Evolutionary conservation across 164 flowering plant species (phyloP).

Genomic region (Vitis rupestris): DNA sequence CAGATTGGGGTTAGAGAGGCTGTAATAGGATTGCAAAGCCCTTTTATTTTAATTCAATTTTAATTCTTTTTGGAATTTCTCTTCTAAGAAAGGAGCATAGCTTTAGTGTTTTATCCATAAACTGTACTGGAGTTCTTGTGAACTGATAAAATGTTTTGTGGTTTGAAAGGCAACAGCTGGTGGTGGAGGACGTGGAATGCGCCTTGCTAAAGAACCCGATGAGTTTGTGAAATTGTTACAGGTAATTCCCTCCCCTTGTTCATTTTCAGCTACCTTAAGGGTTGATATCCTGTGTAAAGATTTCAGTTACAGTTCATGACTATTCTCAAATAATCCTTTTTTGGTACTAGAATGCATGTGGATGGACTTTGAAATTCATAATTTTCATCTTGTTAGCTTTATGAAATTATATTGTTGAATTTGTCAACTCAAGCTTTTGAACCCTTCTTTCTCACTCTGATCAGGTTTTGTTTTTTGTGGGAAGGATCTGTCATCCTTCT

Average conservation of each 20-base stretch:
- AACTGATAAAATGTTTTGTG: conserved; percentile 6
- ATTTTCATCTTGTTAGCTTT: neutral
- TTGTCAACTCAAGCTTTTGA: neutral
- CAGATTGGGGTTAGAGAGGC: too few species aligned
- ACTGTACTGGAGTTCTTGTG: neutral
- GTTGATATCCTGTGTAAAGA: too few species aligned
- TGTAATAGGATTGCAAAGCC: too few species aligned
- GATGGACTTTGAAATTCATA: neutral
- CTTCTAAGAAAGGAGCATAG: too few species aligned
- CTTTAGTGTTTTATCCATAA: too few species aligned
- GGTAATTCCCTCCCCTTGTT: conserved; percentile 40
- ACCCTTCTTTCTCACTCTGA: too few species aligned
- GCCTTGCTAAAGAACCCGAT: conserved; percentile 90
- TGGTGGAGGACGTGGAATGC: conserved; percentile 99
- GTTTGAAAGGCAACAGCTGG: conserved; percentile 93
- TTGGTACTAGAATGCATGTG: neutral
- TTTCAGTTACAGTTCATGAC: neutral
- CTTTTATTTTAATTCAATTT: too few species aligned
- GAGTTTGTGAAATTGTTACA: conserved; percentile 97
- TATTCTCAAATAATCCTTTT: neutral
- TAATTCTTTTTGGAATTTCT: too few species aligned
- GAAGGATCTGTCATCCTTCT: too few species aligned
- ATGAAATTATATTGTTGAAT: neutral
- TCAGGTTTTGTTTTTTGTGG: too few species aligned
- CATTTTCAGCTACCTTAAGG: neutral